Base-by-base conservation (phyloP, 1,139 yeast genomes). In the Arxiozyma slooffiae region DNA sequence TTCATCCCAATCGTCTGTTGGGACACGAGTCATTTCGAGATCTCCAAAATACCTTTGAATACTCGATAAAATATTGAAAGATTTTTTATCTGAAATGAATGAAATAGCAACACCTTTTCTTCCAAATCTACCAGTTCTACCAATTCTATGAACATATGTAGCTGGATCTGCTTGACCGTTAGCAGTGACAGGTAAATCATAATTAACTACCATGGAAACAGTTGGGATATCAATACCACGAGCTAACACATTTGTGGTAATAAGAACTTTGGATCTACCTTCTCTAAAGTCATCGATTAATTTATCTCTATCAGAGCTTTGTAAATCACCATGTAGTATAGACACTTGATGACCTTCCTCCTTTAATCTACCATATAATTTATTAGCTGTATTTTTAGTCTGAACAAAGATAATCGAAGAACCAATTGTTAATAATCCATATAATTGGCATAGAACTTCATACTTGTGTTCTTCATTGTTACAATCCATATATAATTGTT, bases 41-140 rank as follows among this genome's bases (percentile, higher is more conserved):
- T 78, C 82, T 51, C 92, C 92, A 66, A 89, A 90, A 68, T 87
- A 89, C 18, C 77, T 67, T 64, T 79, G 77, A 60, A 92, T 94
- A 21, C 75, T 76, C 66, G 77, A 72, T 64, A 94, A 73, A 51
- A 77, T 77, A 48, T 79, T 74, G 67, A 75, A 87, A 14, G 95
- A 82, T 60, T 72, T 73, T 61, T 79, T 77, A 68, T 88, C 95
- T 64, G 87, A 88, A 39, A 94, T 85, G 66, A 92, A 86, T 18
- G 96, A 85, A 54, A 92, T 86, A 14, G 97, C 88, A 44, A 92
- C 97, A 64, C 99, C 99, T 47, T 81, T 85, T 75, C 97, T 85
- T 62, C 99, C 99, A 64, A 94, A 92, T 69, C 99, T 80, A 68
- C 98, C 99, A 14, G 99, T 92, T 76, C 99, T 84, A 53, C 99